A percentile compares a stretch with the other conserved stretches of the same genome.
These are phyloP conservation scores for Sonneratia alba DNA, from an alignment of 345 rosid genomes.

Conservation along the genomic window DNA sequence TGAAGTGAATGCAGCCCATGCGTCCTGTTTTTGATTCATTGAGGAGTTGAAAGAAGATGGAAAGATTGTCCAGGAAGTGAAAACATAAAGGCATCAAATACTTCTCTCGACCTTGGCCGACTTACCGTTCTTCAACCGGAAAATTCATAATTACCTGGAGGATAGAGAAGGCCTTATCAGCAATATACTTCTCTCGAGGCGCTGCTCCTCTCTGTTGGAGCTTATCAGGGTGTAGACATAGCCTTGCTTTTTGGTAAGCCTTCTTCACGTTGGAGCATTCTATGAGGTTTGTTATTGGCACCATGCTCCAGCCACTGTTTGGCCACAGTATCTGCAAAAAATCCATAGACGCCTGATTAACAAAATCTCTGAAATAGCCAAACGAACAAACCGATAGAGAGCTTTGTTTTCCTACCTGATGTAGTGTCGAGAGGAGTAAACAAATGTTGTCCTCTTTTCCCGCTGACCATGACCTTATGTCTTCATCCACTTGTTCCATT, in stretches of 20 bases:
- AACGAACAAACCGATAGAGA: not conserved
- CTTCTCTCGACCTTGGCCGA: not conserved
- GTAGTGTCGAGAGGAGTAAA: conserved; percentile 66
- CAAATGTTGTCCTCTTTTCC: conserved; percentile 72
- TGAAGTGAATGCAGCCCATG: conserved; percentile 58
- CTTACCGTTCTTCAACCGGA: not conserved
- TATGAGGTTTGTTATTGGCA: conserved; percentile 42
- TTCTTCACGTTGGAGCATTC: conserved; percentile 75
- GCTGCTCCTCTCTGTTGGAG: conserved; percentile 82
- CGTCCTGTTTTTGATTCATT: conserved; percentile 30
- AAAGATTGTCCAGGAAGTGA: not conserved
- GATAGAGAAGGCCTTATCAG: conserved; percentile 59
- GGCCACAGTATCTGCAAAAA: conserved; percentile 65
- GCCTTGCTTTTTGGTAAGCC: conserved; percentile 86
- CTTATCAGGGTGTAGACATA: conserved; percentile 92
- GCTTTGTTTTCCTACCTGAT: conserved; percentile 16
- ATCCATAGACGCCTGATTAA: not conserved
- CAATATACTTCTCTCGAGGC: conserved; percentile 50
- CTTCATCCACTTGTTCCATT: conserved; percentile 50
- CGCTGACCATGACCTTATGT: conserved; percentile 56
- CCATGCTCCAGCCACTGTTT: conserved; percentile 57
- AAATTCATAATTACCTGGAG: conserved; percentile 50
- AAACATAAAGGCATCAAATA: not conserved
- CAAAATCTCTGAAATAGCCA: not conserved
- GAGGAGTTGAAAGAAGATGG: not conserved